Percentiles rank a stretch among this genome's conserved stretches.
Evolutionary conservation across 768 basidiomycete species (phyloP).

Genomic region (Coprinellus micaceus): DNA sequence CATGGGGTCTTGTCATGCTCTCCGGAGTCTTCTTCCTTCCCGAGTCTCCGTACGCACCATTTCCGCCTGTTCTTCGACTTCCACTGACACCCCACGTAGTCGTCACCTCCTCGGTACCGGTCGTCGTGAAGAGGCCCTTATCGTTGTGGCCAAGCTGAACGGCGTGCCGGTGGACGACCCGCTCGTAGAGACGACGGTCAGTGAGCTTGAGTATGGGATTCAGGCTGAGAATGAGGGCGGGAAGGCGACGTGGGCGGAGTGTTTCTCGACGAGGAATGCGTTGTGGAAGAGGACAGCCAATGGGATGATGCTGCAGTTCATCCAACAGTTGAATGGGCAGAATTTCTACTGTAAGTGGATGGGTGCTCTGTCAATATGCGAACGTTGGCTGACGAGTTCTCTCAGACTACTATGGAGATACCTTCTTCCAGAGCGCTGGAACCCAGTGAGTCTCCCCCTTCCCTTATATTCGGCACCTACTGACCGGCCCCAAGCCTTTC

Average conservation of each 20-base stretch:
- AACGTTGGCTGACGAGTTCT: not conserved
- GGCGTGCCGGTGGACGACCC: slow-evolving; percentile 53
- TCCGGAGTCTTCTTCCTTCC: slow-evolving; percentile 74
- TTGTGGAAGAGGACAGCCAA: slow-evolving; percentile 73
- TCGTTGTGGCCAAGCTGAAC: slow-evolving; percentile 65
- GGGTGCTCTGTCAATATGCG: not conserved
- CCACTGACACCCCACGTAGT: slow-evolving; percentile 25
- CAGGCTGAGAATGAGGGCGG: slow-evolving; percentile 75
- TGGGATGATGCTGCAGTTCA: slow-evolving; percentile 80
- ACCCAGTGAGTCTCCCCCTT: slow-evolving; percentile 43
- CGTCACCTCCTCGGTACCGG: slow-evolving; percentile 53
- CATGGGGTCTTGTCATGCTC: slow-evolving; percentile 64
- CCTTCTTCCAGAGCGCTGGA: slow-evolving; percentile 77
- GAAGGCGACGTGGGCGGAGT: slow-evolving; percentile 74
- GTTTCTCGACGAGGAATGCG: slow-evolving; percentile 65
- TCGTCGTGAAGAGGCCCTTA: not conserved
- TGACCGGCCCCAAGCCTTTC: slow-evolving; percentile 36
- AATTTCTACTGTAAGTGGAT: slow-evolving; percentile 66
- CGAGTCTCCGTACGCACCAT: slow-evolving; percentile 62
- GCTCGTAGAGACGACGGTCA: slow-evolving; percentile 55
- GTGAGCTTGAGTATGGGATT: slow-evolving; percentile 65
- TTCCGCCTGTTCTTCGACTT: not conserved
- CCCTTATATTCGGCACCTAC: not conserved
- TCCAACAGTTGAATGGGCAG: slow-evolving; percentile 78
- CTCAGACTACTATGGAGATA: slow-evolving; percentile 79